Evolutionary conservation across 768 basidiomycete species (phyloP).

Genomic region (Termitomyces sp.): DNA sequence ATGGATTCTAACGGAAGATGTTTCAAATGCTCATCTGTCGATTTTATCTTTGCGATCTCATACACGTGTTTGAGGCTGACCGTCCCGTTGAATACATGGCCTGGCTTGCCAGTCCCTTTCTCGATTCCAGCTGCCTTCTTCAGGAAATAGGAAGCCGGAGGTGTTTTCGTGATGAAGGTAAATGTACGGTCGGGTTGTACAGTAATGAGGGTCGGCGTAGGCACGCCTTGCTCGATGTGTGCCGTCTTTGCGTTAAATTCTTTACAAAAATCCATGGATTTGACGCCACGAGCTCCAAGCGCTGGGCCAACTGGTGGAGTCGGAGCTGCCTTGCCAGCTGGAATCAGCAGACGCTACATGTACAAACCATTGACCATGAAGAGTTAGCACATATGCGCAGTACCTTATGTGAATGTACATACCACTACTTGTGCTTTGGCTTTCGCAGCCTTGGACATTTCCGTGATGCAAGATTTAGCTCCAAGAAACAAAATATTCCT

Average conservation of each 20-base stretch:
- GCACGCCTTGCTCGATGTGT: slow-evolving; percentile 77
- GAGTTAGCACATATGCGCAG: slow-evolving; percentile 6
- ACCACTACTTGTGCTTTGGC: slow-evolving; percentile 75
- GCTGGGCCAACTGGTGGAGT: slow-evolving; percentile 97
- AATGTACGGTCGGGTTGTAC: slow-evolving; percentile 95
- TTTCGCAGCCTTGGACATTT: slow-evolving; percentile 66
- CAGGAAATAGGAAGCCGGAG: slow-evolving; percentile 84
- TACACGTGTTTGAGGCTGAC: slow-evolving; percentile 96
- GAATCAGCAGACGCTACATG: slow-evolving; percentile 73
- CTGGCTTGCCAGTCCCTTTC: slow-evolving; percentile 82
- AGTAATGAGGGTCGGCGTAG: slow-evolving; percentile 87
- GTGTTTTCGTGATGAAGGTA: slow-evolving; percentile 88
- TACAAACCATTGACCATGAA: slow-evolving; percentile 2
- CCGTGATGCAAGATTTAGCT: neutral
- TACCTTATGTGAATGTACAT: slow-evolving; percentile 23
- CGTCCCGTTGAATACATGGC: slow-evolving; percentile 73
- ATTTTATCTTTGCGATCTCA: slow-evolving; percentile 98
- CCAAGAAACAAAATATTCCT: neutral
- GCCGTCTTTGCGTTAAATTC: slow-evolving; percentile 98
- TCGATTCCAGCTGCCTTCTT: slow-evolving; percentile 88
- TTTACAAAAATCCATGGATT: slow-evolving; percentile 99
- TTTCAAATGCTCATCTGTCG: slow-evolving; percentile 82
- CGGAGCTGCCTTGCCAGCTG: slow-evolving; percentile 93
- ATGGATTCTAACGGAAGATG: slow-evolving; percentile 84
- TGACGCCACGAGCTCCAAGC: slow-evolving; percentile 95